Evolutionary conservation across 495 filamentous ascomycete species (phyloP).

Genomic region (Hypoxylon lenormandii): DNA sequence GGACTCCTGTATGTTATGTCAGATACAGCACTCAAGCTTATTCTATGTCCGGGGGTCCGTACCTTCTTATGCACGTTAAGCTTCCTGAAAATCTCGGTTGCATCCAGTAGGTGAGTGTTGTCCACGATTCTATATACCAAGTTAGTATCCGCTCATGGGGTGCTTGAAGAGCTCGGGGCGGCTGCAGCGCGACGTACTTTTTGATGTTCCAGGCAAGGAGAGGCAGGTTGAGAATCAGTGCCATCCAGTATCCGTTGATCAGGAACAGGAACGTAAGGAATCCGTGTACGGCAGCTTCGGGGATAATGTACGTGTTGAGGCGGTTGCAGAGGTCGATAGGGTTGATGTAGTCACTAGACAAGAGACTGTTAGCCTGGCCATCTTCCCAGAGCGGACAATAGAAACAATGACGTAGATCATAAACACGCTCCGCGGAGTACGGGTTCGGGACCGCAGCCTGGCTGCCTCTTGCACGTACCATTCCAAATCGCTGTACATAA

Average conservation of each 20-base stretch:
- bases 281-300: slow-evolving; percentile 96
- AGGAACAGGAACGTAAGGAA: slow-evolving; percentile 95
- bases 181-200: slow-evolving; percentile 73
- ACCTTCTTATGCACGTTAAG: slow-evolving; percentile 99
- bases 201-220: slow-evolving; percentile 94
- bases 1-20: slow-evolving; percentile 75
- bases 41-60: slow-evolving; percentile 35
- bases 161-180: neutral
- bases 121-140: slow-evolving; percentile 80
- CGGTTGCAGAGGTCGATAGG: slow-evolving; percentile 99
- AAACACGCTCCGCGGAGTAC: slow-evolving; percentile 23
- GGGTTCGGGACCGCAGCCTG: neutral
- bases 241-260: slow-evolving; percentile 98
- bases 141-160: slow-evolving; percentile 38
- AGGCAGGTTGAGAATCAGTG: slow-evolving; percentile 89
- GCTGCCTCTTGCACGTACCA: slow-evolving; percentile 73
- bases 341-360: slow-evolving; percentile 95
- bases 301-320: slow-evolving; percentile 99
- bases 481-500: slow-evolving; percentile 99
- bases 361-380: slow-evolving; percentile 38
- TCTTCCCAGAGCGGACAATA: neutral
- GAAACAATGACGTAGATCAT: slow-evolving; percentile 44
- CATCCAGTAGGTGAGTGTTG: slow-evolving; percentile 95
- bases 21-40: neutral
- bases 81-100: slow-evolving; percentile 99